phyloP scores from a whole-genome alignment of 1,284 basidiomycete species.

The Cryptococcus neoformans region DNA sequence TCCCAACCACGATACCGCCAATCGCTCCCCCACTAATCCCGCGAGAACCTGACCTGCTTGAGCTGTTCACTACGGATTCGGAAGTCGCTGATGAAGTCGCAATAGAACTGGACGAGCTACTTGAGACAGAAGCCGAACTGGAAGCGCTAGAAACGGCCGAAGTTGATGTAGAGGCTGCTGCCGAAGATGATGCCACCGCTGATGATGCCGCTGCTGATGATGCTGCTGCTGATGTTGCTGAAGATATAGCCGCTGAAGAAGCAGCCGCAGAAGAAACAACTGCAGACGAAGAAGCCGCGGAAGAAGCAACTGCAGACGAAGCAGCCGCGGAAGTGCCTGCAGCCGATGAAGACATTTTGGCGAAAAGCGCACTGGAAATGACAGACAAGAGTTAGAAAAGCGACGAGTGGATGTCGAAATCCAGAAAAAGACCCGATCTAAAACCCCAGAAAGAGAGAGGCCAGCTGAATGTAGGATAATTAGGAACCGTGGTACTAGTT shows the following conservation, averaged over 20 bases:
- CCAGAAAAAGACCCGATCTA: too few relatives aligned
- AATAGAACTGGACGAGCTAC: background rate
- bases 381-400: background rate
- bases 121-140: background rate
- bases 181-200: background rate
- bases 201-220: background rate
- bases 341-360: background rate
- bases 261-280: background rate
- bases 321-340: background rate
- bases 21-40: conserved; percentile 31
- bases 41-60: background rate
- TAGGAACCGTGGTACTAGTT: too few relatives aligned
- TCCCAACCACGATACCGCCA: conserved; percentile 44
- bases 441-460: too few relatives aligned
- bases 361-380: background rate
- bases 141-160: background rate
- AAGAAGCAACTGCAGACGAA: background rate
- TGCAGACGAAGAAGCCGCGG: background rate
- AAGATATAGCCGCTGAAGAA: background rate
- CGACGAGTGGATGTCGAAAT: background rate
- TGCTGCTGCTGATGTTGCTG: background rate
- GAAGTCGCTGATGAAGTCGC: background rate
- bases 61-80: background rate
- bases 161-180: background rate
- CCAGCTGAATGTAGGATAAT: too few relatives aligned